These are phyloP conservation scores for Cryphonectria radicalis DNA, from an alignment of 2,329 filamentous ascomycete genomes.

Conservation along the genomic window DNA sequence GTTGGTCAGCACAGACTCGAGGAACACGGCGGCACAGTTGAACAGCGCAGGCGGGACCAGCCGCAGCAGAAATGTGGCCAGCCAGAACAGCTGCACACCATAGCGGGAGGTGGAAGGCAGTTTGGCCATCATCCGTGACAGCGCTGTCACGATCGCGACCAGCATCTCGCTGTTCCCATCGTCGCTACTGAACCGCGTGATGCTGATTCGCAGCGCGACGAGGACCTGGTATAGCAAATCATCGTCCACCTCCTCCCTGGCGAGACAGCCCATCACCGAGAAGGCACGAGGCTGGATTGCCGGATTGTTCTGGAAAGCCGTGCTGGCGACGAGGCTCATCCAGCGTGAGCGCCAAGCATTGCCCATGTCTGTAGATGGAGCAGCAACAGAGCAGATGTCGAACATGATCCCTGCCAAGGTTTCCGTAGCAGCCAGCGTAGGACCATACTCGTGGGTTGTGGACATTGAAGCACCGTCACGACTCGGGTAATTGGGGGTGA, in stretches of 20 bases:
- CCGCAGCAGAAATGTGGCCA: slow-evolving; percentile 68
- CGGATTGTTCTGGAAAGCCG: slow-evolving; percentile 73
- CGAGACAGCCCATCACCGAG: slow-evolving; percentile 72
- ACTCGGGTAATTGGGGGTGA: slow-evolving; percentile 44
- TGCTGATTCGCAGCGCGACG: slow-evolving; percentile 67
- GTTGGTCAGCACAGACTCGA: slow-evolving; percentile 67
- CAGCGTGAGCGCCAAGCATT: slow-evolving; percentile 73
- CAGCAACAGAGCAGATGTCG: slow-evolving; percentile 66
- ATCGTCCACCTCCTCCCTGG: slow-evolving; percentile 73
- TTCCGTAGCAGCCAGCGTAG: slow-evolving; percentile 61
- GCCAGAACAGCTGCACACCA: slow-evolving; percentile 71
- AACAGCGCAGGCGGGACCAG: slow-evolving; percentile 66
- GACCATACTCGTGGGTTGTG: slow-evolving; percentile 57
- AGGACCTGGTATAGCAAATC: slow-evolving; percentile 73
- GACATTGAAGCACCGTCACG: slow-evolving; percentile 60
- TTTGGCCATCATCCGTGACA: slow-evolving; percentile 74
- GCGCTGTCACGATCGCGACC: slow-evolving; percentile 66
- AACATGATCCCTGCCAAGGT: slow-evolving; percentile 64
- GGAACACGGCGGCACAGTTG: slow-evolving; percentile 67
- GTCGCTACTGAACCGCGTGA: slow-evolving; percentile 63
- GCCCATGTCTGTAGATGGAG: slow-evolving; percentile 65
- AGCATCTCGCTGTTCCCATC: slow-evolving; percentile 70
- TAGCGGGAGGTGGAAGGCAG: slow-evolving; percentile 69
- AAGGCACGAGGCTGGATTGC: slow-evolving; percentile 72
- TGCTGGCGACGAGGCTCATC: slow-evolving; percentile 76